Evolutionary conservation across 2,329 filamentous ascomycete genomes (phyloP).

Genomic region (Neofusicoccum cordaticola): DNA sequence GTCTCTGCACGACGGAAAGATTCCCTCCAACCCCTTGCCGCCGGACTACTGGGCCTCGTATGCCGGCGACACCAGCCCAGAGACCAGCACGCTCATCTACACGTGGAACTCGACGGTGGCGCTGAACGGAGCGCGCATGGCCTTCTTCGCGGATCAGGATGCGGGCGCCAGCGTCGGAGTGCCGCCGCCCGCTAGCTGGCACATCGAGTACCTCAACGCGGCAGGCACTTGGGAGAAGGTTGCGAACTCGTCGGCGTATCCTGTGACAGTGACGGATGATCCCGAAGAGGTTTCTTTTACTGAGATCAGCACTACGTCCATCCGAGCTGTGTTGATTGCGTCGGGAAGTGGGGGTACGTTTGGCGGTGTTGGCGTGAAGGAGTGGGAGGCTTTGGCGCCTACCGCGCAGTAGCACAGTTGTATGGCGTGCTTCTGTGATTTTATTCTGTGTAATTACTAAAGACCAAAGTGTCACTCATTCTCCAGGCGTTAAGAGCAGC

Average conservation of each 20-base stretch:
- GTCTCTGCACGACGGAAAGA: constrained; percentile 33
- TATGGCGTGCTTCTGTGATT: too few species aligned
- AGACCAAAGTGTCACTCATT: too few species aligned
- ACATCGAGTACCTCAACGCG: constrained; percentile 19
- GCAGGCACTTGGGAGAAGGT: constrained; percentile 22
- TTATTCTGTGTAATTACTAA: too few species aligned
- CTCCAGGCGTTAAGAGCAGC: too few species aligned
- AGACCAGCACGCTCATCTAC: constrained; percentile 30
- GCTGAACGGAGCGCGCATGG: constrained; percentile 23
- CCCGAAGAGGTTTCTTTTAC: constrained; percentile 30
- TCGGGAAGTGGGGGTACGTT: constrained; percentile 15
- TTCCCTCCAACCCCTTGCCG: constrained; percentile 33
- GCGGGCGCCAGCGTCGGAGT: constrained; percentile 19
- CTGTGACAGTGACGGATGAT: constrained; percentile 25
- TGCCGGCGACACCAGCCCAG: constrained; percentile 30
- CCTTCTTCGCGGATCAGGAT: constrained; percentile 20
- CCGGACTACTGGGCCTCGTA: constrained; percentile 41
- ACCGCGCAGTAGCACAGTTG: neutral
- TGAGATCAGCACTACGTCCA: constrained; percentile 9
- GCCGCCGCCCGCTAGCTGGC: constrained; percentile 20
- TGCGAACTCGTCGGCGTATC: constrained; percentile 23
- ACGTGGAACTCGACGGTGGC: constrained; percentile 30
- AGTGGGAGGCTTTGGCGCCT: constrained; percentile 20
- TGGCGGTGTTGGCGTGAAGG: constrained; percentile 20
- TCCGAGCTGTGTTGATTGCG: constrained; percentile 17